These are phyloP conservation scores for Fraxinus paxiana DNA, from an alignment of 305 asterid species.

Conservation along the genomic window DNA sequence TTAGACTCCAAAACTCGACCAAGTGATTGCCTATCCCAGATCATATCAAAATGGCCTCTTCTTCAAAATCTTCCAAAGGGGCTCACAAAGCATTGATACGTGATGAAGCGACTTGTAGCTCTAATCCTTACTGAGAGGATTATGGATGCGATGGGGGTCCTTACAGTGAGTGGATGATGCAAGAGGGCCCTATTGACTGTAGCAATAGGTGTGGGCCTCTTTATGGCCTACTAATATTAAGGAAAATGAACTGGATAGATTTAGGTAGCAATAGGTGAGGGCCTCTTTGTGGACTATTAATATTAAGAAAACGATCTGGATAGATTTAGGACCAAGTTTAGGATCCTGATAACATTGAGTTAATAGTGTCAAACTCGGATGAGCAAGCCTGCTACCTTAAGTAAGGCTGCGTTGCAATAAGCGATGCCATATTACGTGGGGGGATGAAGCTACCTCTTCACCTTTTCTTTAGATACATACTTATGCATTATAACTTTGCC, in stretches of 20 bases:
- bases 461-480: background rate
- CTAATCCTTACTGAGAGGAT: background rate
- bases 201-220: background rate
- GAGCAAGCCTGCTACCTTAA: background rate
- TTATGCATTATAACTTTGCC: background rate
- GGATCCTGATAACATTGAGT: background rate
- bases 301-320: no score
- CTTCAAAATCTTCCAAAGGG: background rate
- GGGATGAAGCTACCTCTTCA: background rate
- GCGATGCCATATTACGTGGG: background rate
- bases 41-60: no score
- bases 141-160: background rate
- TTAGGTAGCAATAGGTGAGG: no score
- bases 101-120: background rate
- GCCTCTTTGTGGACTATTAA: no score
- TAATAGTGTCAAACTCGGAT: background rate
- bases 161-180: background rate
- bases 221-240: background rate
- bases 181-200: background rate
- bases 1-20: no score
- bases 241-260: no score
- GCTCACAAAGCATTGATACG: background rate
- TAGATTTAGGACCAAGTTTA: no score
- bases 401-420: accelerated
- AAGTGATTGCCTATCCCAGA: no score